phyloP scores from a whole-genome alignment of 306 rosid genomes.

The Vigna mungo region DNA sequence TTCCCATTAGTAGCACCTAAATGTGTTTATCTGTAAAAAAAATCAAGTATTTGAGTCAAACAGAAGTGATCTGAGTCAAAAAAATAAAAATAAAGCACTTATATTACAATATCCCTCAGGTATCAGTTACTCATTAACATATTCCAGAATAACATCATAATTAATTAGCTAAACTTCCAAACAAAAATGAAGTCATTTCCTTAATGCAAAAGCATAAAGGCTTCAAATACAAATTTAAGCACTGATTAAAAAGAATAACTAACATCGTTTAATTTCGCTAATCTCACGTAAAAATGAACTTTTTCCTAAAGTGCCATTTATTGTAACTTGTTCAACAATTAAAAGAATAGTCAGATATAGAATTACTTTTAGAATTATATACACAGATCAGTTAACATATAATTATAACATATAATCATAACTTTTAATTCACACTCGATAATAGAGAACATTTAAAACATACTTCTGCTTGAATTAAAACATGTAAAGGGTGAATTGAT shows the following conservation, averaged over 20 bases:
- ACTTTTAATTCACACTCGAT: background rate
- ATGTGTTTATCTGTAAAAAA: conserved; percentile 39
- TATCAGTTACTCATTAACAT: background rate
- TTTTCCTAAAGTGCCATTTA: no score
- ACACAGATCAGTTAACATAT: no score
- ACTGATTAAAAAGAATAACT: no score
- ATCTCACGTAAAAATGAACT: no score
- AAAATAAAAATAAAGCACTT: no score
- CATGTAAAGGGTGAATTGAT: background rate
- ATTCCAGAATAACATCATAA: conserved; percentile 27
- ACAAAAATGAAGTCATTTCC: background rate
- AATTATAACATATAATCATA: no score
- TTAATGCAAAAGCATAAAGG: background rate
- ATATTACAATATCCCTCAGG: background rate
- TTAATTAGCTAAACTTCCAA: background rate
- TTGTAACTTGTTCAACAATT: no score
- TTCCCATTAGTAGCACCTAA: conserved; percentile 71
- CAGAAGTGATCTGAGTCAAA: background rate
- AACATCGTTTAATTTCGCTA: no score
- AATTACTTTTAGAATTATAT: no score
- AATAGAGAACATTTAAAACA: conserved; percentile 6
- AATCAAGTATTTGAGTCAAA: conserved; percentile 2
- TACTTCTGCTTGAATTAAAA: background rate
- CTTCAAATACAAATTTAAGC: no score
- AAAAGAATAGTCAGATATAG: no score